phyloP scores from a whole-genome alignment of 164 flowering plant species.

The Vitis cinerea region DNA sequence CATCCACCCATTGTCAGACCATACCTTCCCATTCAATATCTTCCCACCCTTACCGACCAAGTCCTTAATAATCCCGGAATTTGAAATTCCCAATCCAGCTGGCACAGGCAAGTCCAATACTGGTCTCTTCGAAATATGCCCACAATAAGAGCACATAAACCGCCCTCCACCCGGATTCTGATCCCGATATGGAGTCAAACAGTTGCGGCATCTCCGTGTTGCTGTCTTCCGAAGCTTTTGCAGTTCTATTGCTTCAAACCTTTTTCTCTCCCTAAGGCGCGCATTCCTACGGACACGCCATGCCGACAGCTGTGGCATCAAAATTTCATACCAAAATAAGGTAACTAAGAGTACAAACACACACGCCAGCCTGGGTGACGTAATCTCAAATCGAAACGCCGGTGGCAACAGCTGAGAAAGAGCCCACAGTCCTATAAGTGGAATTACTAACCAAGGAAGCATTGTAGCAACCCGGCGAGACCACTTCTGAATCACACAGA shows the following conservation, averaged over 20 bases:
- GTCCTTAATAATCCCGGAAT: constrained; percentile 67
- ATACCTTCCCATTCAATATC: constrained; percentile 63
- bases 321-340: constrained; percentile 90
- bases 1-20: constrained; percentile 81
- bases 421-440: constrained; percentile 90
- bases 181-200: constrained; percentile 79
- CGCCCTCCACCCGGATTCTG: constrained; percentile 95
- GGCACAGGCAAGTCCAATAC: constrained; percentile 80
- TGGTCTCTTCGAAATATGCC: constrained; percentile 90
- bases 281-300: constrained; percentile 86
- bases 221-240: constrained; percentile 91
- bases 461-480: constrained; percentile 89
- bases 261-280: constrained; percentile 65
- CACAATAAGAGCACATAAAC: constrained; percentile 96
- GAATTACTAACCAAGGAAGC: constrained; percentile 97
- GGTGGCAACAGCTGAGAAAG: constrained; percentile 91
- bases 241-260: constrained; percentile 79
- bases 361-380: constrained; percentile 92
- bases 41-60: constrained; percentile 79
- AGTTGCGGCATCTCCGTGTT: constrained; percentile 78
- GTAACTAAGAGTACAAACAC: constrained; percentile 85
- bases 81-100: constrained; percentile 47
- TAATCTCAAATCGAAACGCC: constrained; percentile 80
- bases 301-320: constrained; percentile 92
- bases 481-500: constrained; percentile 96